Base-by-base conservation (phyloP, 352 stramenopile species). In the Pythium insidiosum region DNA sequence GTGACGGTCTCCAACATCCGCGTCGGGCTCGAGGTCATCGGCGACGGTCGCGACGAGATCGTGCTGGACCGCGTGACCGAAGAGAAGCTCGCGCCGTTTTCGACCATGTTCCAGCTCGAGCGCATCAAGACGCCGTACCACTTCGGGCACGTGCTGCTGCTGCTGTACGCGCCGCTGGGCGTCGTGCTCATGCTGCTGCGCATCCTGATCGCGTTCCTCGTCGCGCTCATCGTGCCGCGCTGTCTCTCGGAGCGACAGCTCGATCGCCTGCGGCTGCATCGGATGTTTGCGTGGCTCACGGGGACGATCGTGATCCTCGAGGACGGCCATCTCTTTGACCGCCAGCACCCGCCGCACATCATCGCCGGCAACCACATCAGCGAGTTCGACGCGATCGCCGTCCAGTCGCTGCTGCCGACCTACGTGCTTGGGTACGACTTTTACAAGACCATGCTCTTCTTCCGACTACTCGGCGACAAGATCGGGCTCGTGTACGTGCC, bases 361-460 rank as follows among this genome's bases (percentile, higher is more conserved):
- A 61, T 87, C 23, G 74, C 79, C n/a, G 51, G 65, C 20, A 87
- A 87, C 68, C 74, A 87, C 61, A 74, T 87, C 46, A 84, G 72
- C 29, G 74, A 87, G 63, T 82, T 87, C 34, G 74, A 84, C 33
- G 74, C 72, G 0, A 50, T 87, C 20, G 72, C 72, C 3, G 42
- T 88, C 7, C 52, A 50, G 0, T 45, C 38, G 16, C 46, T 85
- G 44, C 61, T 61, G 11, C 60, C 74, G 5, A 62, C 63, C 10
- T 73, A 84, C 40, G 56, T 84, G 18, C 59, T 88, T 35, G 74
- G 74, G 34, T 88, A 88, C 63, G 74, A 84, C n/a, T 84, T 88
- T n/a, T 88, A 85, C 68, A 79, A 88, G 54, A 75, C 75, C 25
- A 79, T 84, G 69, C 50, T 88, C 15, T 76, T 85, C 28, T 84